Evolutionary conservation across 163 green algal genomes (phyloP).

Genomic region (Coccomyxa subellipsoidea): DNA sequence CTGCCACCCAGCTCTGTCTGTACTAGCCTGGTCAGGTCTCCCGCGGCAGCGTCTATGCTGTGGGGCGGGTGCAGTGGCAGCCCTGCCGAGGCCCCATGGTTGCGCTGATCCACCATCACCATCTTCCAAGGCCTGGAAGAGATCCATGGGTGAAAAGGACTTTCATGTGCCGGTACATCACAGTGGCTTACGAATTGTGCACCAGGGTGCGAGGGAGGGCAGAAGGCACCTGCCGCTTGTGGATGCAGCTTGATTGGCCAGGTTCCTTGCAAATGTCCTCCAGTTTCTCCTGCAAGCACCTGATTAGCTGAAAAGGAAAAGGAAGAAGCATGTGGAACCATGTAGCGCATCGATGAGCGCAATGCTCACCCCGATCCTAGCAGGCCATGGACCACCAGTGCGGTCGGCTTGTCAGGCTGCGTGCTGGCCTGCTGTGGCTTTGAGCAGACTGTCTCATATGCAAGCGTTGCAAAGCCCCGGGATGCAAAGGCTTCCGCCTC

Average conservation of each 20-base stretch:
- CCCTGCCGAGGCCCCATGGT: constrained; percentile 49
- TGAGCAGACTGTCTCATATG: constrained; percentile 5
- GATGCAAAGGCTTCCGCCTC: background rate
- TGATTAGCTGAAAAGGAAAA: background rate
- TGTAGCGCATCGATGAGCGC: background rate
- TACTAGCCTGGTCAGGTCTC: constrained; percentile 49
- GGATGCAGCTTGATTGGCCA: constrained; percentile 35
- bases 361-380: constrained; percentile 47
- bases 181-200: background rate
- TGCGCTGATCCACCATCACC: constrained; percentile 62
- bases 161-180: too few relatives aligned
- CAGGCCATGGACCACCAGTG: constrained; percentile 64
- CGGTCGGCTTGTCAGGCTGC: background rate
- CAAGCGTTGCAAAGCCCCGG: background rate
- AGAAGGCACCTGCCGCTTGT: constrained; percentile 19
- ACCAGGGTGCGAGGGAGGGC: background rate
- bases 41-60: constrained; percentile 51
- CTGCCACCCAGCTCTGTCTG: constrained; percentile 5
- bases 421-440: background rate
- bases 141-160: too few relatives aligned
- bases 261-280: constrained; percentile 18
- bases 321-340: background rate
- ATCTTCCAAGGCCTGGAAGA: constrained; percentile 34
- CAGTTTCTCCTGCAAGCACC: constrained; percentile 28
- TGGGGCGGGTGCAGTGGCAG: constrained; percentile 53